Conservation (phyloP, 1,284 basidiomycete genomes). For the Leccinum huronense region DNA sequence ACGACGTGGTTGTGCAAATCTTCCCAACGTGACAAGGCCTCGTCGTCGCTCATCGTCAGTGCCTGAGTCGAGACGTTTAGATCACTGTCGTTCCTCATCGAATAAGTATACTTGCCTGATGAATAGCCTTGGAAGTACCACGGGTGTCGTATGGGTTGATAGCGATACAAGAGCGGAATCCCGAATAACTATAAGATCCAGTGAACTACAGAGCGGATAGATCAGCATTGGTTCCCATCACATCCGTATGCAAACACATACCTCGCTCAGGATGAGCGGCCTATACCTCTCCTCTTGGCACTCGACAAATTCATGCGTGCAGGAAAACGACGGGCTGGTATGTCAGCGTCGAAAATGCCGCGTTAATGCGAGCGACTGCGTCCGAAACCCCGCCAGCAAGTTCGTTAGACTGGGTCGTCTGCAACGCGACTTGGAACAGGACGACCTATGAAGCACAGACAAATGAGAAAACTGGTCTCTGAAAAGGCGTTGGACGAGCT, state of each 20-base stretch:
- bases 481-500: background rate
- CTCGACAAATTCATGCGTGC: constrained; percentile 85
- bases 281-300: constrained; percentile 70
- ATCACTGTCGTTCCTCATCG: background rate
- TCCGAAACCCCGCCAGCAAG: constrained; percentile 73
- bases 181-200: constrained; percentile 81
- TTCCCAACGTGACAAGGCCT: constrained; percentile 76
- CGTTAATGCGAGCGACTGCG: constrained; percentile 79
- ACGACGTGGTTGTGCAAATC: constrained; percentile 84
- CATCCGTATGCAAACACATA: constrained; percentile 31
- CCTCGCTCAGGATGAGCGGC: constrained; percentile 77
- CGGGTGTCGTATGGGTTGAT: constrained; percentile 83
- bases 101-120: constrained; percentile 39
- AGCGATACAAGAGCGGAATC: constrained; percentile 82
- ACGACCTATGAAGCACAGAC: constrained; percentile 49
- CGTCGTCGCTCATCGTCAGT: constrained; percentile 85
- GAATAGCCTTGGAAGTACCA: constrained; percentile 73
- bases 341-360: constrained; percentile 76
- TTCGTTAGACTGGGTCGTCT: constrained; percentile 78
- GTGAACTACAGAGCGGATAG: constrained; percentile 59
- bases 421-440: constrained; percentile 83
- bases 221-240: constrained; percentile 6
- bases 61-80: constrained; percentile 40
- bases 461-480: background rate
- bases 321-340: constrained; percentile 89